Evolutionary conservation across 768 basidiomycete genomes (phyloP).

Genomic region (Leccinum olivaceopallidum): DNA sequence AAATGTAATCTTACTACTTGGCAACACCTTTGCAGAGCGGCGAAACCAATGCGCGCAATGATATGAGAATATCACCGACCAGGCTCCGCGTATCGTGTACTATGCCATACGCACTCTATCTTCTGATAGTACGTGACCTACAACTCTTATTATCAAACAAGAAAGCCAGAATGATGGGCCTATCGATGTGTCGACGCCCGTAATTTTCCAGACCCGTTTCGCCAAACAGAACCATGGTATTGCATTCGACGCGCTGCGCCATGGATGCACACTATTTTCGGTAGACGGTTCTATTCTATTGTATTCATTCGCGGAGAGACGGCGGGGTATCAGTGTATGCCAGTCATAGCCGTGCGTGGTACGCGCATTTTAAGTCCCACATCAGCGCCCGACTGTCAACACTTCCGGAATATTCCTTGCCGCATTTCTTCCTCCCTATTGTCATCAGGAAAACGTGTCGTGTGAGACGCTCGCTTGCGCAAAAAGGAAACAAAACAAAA

Average conservation of each 20-base stretch:
- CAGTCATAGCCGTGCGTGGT: neutral
- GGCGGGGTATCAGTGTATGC: neutral
- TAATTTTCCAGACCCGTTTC: too few relatives aligned
- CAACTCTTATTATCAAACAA: too few relatives aligned
- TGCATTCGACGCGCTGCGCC: neutral
- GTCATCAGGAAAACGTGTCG: constrained; percentile 2
- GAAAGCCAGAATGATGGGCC: too few relatives aligned
- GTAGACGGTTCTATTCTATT: neutral
- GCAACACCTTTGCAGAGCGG: too few relatives aligned
- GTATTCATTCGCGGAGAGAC: neutral
- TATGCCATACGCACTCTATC: too few relatives aligned
- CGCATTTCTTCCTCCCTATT: constrained; percentile 72
- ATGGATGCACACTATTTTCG: neutral
- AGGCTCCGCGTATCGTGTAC: too few relatives aligned
- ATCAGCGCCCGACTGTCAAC: constrained; percentile 30
- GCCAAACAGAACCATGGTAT: neutral
- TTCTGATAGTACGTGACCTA: too few relatives aligned
- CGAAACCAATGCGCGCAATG: too few relatives aligned
- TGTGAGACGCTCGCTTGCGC: constrained; percentile 3
- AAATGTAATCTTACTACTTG: too few relatives aligned
- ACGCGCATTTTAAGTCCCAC: neutral
- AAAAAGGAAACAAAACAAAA: neutral
- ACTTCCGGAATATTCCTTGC: constrained; percentile 55
- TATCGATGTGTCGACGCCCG: too few relatives aligned
- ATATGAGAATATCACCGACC: too few relatives aligned